Evolutionary conservation across 192 early-diverging fungal species (phyloP).

Genomic region (Backusella westeae): DNA sequence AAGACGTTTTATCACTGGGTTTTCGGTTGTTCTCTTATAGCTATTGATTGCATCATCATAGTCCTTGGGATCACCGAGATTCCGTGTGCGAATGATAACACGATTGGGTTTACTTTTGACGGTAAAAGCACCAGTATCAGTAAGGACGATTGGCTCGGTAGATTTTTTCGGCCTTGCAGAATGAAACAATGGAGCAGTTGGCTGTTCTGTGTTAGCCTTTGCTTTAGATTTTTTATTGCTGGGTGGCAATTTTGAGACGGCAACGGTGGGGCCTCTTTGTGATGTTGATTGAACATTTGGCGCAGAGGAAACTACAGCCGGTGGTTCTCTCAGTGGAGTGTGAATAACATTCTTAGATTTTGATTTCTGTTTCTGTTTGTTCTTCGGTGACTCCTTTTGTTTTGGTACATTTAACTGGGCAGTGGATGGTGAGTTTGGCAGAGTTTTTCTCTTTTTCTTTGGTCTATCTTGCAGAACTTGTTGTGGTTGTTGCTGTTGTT

Average conservation of each 20-base stretch:
- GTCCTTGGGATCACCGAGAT: background rate
- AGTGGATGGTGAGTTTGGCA: background rate
- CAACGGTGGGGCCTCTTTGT: background rate
- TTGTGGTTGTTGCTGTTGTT: background rate
- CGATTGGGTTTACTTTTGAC: background rate
- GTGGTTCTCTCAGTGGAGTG: background rate
- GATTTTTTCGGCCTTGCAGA: background rate
- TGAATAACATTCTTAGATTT: background rate
- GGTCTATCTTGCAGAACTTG: too few relatives aligned
- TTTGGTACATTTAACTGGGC: background rate
- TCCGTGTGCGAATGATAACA: background rate
- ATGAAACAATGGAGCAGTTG: background rate
- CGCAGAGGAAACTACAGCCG: background rate
- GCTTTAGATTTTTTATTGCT: background rate
- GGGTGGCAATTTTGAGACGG: background rate
- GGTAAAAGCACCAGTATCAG: background rate
- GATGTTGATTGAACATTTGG: background rate
- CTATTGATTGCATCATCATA: background rate
- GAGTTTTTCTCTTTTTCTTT: background rate
- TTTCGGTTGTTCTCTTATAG: background rate
- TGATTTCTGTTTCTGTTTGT: background rate
- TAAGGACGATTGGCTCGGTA: background rate
- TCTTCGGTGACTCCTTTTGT: background rate
- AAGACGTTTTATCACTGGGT: background rate
- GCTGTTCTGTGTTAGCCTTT: background rate